Conservation (phyloP, 1,284 basidiomycete genomes). For the Trametes polyzona region DNA sequence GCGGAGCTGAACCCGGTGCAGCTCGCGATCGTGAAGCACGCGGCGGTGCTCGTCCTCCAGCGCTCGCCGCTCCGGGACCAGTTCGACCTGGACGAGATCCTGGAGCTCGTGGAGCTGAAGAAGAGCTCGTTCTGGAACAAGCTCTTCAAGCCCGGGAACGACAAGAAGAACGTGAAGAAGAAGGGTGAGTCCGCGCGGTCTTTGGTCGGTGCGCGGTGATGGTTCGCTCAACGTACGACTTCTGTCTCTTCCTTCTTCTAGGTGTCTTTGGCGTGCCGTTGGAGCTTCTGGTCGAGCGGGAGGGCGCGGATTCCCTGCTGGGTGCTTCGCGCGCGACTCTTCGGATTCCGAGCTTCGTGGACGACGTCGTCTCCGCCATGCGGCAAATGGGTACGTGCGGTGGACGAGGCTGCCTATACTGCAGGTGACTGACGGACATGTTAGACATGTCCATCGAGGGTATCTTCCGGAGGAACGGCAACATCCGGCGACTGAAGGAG, state of each 20-base stretch:
- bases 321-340: constrained; percentile 88
- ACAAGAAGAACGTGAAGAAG: constrained; percentile 89
- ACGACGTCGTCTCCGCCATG: constrained; percentile 98
- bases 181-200: constrained; percentile 73
- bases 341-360: constrained; percentile 95
- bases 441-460: constrained; percentile 98
- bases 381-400: constrained; percentile 90
- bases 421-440: not conserved
- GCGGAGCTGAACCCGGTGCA: constrained; percentile 87
- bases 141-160: constrained; percentile 88
- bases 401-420: not conserved
- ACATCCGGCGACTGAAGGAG: constrained; percentile 92
- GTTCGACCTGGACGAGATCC: constrained; percentile 89
- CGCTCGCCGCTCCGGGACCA: constrained; percentile 81
- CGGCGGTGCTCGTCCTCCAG: constrained; percentile 82
- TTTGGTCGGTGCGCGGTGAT: not conserved
- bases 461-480: constrained; percentile 98
- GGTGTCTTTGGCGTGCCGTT: constrained; percentile 93
- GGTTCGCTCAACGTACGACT: constrained; percentile 1
- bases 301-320: constrained; percentile 91
- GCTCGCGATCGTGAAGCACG: constrained; percentile 90
- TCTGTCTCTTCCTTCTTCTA: too few species aligned
- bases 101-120: constrained; percentile 92
- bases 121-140: constrained; percentile 98
- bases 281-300: constrained; percentile 93